Conservation (phyloP, 495 filamentous ascomycete species). For the Cryomyces minteri region DNA sequence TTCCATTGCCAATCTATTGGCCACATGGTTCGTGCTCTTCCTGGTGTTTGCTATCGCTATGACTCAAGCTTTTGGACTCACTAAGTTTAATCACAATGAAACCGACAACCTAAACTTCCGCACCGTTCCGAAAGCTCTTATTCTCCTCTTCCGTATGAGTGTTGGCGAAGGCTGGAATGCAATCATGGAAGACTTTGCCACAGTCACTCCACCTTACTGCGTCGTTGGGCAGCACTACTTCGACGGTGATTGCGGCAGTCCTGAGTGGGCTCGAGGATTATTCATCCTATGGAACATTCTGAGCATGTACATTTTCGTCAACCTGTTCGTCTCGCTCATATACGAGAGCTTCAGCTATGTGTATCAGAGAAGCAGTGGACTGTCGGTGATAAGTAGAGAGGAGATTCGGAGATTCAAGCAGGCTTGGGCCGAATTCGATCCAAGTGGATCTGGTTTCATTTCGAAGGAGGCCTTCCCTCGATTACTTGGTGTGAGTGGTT, state of each 20-base stretch:
- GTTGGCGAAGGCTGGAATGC: conserved; percentile 92
- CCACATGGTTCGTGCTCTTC: conserved; percentile 95
- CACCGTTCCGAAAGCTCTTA: conserved; percentile 80
- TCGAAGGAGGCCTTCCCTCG: conserved; percentile 82
- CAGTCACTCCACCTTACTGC: conserved; percentile 57
- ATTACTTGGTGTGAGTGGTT: conserved; percentile 51
- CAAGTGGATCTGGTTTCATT: conserved; percentile 78
- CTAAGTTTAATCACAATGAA: conserved; percentile 59
- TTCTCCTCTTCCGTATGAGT: conserved; percentile 83
- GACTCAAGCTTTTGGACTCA: conserved; percentile 92
- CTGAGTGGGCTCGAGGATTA: conserved; percentile 64
- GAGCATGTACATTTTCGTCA: conserved; percentile 99
- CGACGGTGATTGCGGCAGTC: conserved; percentile 83
- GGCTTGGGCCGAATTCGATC: conserved; percentile 91
- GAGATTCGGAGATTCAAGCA: conserved; percentile 96
- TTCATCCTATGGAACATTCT: conserved; percentile 98
- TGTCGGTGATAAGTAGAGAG: conserved; percentile 70
- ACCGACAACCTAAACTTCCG: conserved; percentile 80
- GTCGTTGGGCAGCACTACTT: conserved; percentile 40
- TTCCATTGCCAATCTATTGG: conserved; percentile 78
- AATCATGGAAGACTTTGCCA: conserved; percentile 91
- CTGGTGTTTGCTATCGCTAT: conserved; percentile 90
- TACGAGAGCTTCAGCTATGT: conserved; percentile 99
- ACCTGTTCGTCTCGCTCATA: conserved; percentile 94
- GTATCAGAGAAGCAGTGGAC: conserved; percentile 80